Base-by-base conservation (phyloP, 2,329 filamentous ascomycete species). In the Pseudopithomyces maydicus region DNA sequence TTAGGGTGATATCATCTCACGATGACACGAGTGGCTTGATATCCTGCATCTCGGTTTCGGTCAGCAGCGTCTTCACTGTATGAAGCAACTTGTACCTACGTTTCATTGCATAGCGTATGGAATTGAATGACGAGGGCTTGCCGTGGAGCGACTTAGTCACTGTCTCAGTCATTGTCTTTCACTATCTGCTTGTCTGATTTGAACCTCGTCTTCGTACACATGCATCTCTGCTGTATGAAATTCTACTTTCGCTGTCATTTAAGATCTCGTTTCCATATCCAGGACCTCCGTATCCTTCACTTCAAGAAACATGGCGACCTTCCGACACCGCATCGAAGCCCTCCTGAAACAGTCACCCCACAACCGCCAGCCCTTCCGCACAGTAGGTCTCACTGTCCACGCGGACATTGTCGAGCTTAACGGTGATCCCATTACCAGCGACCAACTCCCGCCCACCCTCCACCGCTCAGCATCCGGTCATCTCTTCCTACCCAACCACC, bases 21-120 rank as follows among this genome's bases (percentile, higher is more conserved):
- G 58, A 71, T 62, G 68, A 70, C 58, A 71, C 58, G 67, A 69
- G 69, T 72, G 69, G 66, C 63, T 56, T 65, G 63, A 59, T 64
- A 63, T 65, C 59, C 52, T 32, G 19, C 26, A 17, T 47, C 35
- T 55, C 35, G 20, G 41, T 56, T 19, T 12, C 19, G 10, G 23
- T 38, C 48, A 32, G 29, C 15, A 33, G 33, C 46, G 32, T 51
- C 42, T 43, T 41, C 52, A 35, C 36, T 32, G 48, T 33, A 35
- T 8, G 36, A 51, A 33, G 26, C 3, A 17, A 29, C 17, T 19
- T 42, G 48, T 51, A 41, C 6, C 19, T 55, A 55, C n/a, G 3
- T 50, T 50, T 38, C 56, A 23, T 55, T 64, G 62, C 62, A 64
- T 62, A 62, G 57, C 59, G 62, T 57, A 55, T 51, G 57, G 52